phyloP scores from a whole-genome alignment of 176 grass and related monocot genomes.

The Aegilops tauschii region DNA sequence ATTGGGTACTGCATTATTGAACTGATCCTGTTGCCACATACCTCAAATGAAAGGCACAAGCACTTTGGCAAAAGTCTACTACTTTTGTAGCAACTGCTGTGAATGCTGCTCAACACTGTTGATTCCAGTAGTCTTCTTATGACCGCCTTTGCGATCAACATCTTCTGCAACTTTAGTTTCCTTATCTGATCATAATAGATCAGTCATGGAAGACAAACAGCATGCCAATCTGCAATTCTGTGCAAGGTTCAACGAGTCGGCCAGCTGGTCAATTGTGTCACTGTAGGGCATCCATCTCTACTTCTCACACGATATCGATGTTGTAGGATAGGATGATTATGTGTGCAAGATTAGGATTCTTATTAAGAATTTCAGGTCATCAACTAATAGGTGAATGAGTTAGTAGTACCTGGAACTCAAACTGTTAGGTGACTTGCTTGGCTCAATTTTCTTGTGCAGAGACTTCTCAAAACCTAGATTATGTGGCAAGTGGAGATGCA shows the following conservation, averaged over 20 bases:
- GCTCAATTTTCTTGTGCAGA: neutral
- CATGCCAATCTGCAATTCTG: neutral
- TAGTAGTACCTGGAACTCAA: neutral
- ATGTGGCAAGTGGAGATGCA: constrained; percentile 10
- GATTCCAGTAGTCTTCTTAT: constrained; percentile 3
- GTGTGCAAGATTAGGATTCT: neutral
- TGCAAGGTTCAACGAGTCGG: neutral
- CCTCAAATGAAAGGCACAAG: constrained; percentile 24
- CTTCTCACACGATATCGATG: constrained; percentile 8
- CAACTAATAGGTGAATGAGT: neutral
- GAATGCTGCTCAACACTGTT: neutral
- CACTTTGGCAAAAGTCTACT: neutral
- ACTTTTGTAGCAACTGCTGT: neutral
- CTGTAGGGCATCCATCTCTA: constrained; percentile 2
- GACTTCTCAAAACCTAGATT: neutral
- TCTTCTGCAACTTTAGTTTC: neutral
- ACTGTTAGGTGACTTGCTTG: constrained; percentile 8
- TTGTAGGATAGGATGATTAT: constrained; percentile 12
- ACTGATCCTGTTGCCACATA: constrained; percentile 22
- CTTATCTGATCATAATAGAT: neutral
- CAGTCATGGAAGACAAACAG: neutral
- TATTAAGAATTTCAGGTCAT: constrained; percentile 11
- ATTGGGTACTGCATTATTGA: constrained; percentile 37
- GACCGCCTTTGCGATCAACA: neutral
- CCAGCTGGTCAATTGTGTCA: constrained; percentile 19